Evolutionary conservation across 139 green algal species (phyloP).

Genomic region (Coccomyxa sp.): DNA sequence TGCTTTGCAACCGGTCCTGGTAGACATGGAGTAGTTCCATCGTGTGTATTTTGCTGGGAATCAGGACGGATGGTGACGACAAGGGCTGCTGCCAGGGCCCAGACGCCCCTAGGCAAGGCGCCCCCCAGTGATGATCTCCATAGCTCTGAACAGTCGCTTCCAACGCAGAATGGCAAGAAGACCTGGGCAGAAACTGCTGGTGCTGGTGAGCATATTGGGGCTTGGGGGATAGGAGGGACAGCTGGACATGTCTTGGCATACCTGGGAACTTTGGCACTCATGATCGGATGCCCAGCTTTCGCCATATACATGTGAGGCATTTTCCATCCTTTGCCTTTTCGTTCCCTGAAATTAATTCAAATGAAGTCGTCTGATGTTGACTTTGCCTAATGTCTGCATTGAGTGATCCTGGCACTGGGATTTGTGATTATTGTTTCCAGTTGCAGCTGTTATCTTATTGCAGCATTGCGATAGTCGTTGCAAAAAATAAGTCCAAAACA

Average conservation of each 20-base stretch:
- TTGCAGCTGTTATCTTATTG: background rate
- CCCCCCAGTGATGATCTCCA: too few species aligned
- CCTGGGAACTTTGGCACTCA: conserved; percentile 26
- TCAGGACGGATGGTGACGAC: background rate
- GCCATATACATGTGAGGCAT: conserved; percentile 33
- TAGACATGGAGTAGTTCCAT: too few species aligned
- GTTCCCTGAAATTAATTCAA: background rate
- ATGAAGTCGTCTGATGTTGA: background rate
- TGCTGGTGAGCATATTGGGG: conserved; percentile 9
- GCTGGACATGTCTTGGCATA: conserved; percentile 18
- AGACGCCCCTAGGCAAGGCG: background rate
- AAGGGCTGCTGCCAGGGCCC: background rate
- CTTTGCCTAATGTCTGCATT: background rate
- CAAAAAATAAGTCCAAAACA: background rate
- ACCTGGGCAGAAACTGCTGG: conserved; percentile 28
- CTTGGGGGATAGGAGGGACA: conserved; percentile 32
- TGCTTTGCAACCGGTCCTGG: too few species aligned
- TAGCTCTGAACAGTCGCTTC: background rate
- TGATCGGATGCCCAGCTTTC: conserved; percentile 33
- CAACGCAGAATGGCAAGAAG: background rate
- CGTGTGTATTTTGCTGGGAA: background rate
- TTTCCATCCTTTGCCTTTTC: too few species aligned
- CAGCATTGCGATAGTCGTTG: background rate
- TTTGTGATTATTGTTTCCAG: background rate
- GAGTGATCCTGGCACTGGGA: background rate